A percentile compares a stretch with the other conserved stretches of the same genome.
Conservation (phyloP, 352 stramenopile species). For the Phytopythium chamaehyphon region DNA sequence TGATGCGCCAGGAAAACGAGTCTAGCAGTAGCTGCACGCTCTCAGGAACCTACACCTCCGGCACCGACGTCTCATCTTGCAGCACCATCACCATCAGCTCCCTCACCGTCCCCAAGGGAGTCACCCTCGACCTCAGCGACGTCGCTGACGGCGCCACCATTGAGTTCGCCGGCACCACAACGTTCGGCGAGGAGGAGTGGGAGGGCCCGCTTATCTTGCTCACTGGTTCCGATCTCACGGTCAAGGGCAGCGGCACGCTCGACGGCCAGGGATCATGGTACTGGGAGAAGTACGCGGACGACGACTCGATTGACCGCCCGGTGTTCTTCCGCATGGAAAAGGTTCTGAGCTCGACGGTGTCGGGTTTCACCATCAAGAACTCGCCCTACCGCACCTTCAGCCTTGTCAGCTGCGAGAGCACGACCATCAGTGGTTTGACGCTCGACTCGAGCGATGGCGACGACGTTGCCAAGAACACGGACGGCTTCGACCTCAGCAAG, state of each 20-base stretch:
- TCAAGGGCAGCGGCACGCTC: conserved; percentile 18
- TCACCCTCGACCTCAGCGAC: conserved; percentile 31
- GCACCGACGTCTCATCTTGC: conserved; percentile 22
- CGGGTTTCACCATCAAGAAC: conserved; percentile 41
- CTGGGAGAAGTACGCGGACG: conserved; percentile 13
- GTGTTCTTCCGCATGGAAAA: conserved; percentile 22
- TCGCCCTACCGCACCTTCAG: conserved; percentile 39
- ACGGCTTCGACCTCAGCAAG: conserved; percentile 21
- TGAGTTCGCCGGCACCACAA: conserved; percentile 31
- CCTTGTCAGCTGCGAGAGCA: conserved; percentile 20
- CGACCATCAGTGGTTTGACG: conserved; percentile 17
- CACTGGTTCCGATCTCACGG: conserved; percentile 16
- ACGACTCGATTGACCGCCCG: conserved; percentile 15
- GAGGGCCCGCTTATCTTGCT: conserved; percentile 30
- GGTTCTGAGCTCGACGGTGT: conserved; percentile 18
- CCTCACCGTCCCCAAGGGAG: conserved; percentile 20
- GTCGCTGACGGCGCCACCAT: conserved; percentile 23
- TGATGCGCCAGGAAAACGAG: conserved; percentile 18
- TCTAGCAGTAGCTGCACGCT: conserved; percentile 18
- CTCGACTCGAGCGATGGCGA: conserved; percentile 17
- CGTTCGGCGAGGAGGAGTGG: conserved; percentile 29
- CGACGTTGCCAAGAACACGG: conserved; percentile 13
- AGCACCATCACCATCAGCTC: conserved; percentile 26
- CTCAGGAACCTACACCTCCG: conserved; percentile 27
- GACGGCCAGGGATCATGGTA: conserved; percentile 23